phyloP scores from a whole-genome alignment of 148 eudicot species.

The Drosera capensis region DNA sequence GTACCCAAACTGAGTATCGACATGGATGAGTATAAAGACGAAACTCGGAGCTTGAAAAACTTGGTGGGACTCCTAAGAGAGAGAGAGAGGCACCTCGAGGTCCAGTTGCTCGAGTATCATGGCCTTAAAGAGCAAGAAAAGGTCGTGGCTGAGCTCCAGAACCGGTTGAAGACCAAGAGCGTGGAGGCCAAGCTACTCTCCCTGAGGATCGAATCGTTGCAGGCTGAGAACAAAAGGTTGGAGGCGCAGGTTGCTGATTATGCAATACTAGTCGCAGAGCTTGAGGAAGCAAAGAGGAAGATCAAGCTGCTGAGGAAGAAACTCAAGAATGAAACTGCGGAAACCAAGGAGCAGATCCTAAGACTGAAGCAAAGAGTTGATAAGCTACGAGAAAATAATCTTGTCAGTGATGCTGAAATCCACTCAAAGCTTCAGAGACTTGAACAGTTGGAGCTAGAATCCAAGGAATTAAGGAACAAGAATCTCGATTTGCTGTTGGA shows the following conservation, averaged over 20 bases:
- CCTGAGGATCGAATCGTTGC: conserved; percentile 56
- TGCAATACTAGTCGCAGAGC: conserved; percentile 44
- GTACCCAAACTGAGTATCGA: conserved; percentile 9
- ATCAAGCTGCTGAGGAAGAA: conserved; percentile 55
- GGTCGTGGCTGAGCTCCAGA: conserved; percentile 55
- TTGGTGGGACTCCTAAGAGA: conserved; percentile 43
- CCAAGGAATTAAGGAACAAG: conserved; percentile 34
- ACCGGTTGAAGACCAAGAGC: conserved; percentile 44
- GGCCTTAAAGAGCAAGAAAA: conserved; percentile 87
- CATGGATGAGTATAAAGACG: conserved; percentile 34
- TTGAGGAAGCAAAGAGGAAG: conserved; percentile 60
- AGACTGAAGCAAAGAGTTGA: conserved; percentile 48
- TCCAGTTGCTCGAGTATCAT: conserved; percentile 63
- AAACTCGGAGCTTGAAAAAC: conserved; percentile 35
- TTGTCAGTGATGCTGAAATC: conserved; percentile 12
- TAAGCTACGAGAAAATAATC: conserved; percentile 32
- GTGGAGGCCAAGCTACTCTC: conserved; percentile 54
- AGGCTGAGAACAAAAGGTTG: conserved; percentile 49
- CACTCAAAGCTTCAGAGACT: conserved; percentile 17
- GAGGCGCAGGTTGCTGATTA: conserved; percentile 51
- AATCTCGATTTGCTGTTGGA: conserved; percentile 35
- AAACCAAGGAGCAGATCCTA: conserved; percentile 46
- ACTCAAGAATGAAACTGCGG: conserved; percentile 44
- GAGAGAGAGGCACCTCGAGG: conserved; percentile 53
- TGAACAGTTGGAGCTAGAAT: conserved; percentile 45